Evolutionary conservation across 2,329 filamentous ascomycete species (phyloP), one percentile per base, ranked within the genome.

Genomic region (Xylariaceae sp.): DNA sequence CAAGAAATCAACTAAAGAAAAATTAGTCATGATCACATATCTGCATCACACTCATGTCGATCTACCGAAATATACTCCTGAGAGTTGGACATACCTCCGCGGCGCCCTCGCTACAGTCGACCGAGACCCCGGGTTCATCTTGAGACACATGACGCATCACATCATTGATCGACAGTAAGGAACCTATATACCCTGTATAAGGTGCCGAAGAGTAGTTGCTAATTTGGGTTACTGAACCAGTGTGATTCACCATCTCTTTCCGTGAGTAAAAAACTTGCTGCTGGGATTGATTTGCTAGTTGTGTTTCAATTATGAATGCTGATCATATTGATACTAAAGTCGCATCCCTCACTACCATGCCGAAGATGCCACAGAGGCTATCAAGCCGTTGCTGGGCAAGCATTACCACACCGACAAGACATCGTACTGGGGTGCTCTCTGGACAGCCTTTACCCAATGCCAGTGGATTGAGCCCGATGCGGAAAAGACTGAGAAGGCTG

Each of bases 21-120:
- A 38, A 23, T 48, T 25, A 80, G 82, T 87, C n/a, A 81, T 82
- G 53, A 86, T 87, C 59, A 87, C 84, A 36, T 87, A 85, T 64
- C 80, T 87, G 16, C 84, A 88, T 64, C 84, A 88, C 72, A 85
- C 80, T 43, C 50, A 54, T 20, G 47, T 53, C 12, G 22, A 55
- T 21, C 45, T 77, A 33, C 72, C 75, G 3, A 73, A 81, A 55
- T 82, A 77, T 62, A 70, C 72, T 22, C 68, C 71, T 7, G 71
- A 74, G 34, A 69, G 70, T 40, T 84, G 80, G 80, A 81, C 75
- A 22, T 85, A 77, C 57, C 70, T 77, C 54, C 75, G 77, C 54
- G 81, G 81, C 20, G 80, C 80, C 8, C 67, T 77, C 16, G 73
- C 77, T 10, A 84, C 81, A 2, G 70, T 84, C 19, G 81, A 85